Base-by-base conservation (phyloP, 1,139 yeast species). In the Scheffersomyces stambukii region DNA sequence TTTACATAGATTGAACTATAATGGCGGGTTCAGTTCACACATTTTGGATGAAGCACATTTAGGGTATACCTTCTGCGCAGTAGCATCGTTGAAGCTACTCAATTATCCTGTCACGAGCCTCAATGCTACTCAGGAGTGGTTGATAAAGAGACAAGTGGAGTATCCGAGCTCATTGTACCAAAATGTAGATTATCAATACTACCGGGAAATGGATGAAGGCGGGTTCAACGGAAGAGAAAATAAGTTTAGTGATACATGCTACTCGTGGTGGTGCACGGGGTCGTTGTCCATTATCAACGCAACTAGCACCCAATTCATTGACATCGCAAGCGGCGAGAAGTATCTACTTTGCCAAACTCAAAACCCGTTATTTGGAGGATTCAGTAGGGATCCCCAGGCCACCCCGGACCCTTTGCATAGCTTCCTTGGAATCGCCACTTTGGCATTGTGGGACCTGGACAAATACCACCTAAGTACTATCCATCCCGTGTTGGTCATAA, bases 221-320 rank as follows among this genome's bases (percentile, higher is more conserved):
- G 95, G 94, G 0, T 81, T 86, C 51, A 86, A 88, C 52, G 98
- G 98, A 1, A 64, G 98, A 28, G 77, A 75, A 15, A 86, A 88
- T 50, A 91, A 91, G 51, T 72, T 70, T 29, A 81, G 83, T 4
- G 98, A 91, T 52, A 83, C 96, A 0, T 91, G 98, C 57, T 91
- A 91, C 53, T 75, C 85, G 6, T 91, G 89, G 70, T 91, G 98
- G 98, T 74, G 77, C 27, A 53, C 77, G 7, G 93, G 76, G 2
- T 64, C 86, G 7, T 57, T 88, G 35, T 50, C 51, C 2, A 38
- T 81, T 26, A 52, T 79, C 19, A 49, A 46, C 11, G 28, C 32
- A 1, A 37, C 35, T 4, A 43, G 42, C 19, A 43, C 48, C 32
- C 36, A 43, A 1, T 48, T 76, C 11, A 46, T 74, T 2, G 66